A percentile compares a stretch with the other conserved stretches of the same genome.
These are phyloP conservation scores for Viola pubescens DNA, from an alignment of 441 rosid species.

Conservation along the genomic window DNA sequence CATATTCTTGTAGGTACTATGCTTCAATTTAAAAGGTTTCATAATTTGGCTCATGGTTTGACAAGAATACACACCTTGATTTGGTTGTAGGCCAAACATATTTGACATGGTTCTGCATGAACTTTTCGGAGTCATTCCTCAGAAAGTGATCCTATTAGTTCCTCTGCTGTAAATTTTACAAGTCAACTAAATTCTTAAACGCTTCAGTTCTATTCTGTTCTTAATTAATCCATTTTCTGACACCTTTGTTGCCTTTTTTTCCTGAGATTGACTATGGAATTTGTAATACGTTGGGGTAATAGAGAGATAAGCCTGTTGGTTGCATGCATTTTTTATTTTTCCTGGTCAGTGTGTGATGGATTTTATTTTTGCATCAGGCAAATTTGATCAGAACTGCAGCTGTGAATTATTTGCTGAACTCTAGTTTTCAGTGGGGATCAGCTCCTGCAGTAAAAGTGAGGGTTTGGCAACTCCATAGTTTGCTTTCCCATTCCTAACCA, in stretches of 20 bases:
- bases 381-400: slow-evolving; percentile 85
- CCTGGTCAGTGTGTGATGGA: slow-evolving; percentile 7
- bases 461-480: slow-evolving; percentile 9
- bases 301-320: neutral
- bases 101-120: too few relatives aligned
- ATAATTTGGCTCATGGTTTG: too few relatives aligned
- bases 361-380: slow-evolving; percentile 42
- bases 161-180: too few relatives aligned
- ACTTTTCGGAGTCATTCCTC: too few relatives aligned
- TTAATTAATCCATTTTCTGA: neutral
- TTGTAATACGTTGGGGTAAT: neutral
- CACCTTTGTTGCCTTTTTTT: neutral
- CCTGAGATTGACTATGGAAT: neutral
- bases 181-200: too few relatives aligned
- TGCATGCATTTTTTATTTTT: neutral
- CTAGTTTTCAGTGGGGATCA: slow-evolving; percentile 95
- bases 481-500: slow-evolving; percentile 7
- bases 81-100: too few relatives aligned
- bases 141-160: too few relatives aligned
- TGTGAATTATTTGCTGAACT: slow-evolving; percentile 62
- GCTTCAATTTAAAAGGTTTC: too few relatives aligned
- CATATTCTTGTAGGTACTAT: too few relatives aligned
- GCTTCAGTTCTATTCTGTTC: neutral
- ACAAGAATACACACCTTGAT: too few relatives aligned
- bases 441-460: slow-evolving; percentile 85